Evolutionary conservation across 805 yeast genomes (phyloP).

Genomic region (Kodamaea kaohsiungensis): DNA sequence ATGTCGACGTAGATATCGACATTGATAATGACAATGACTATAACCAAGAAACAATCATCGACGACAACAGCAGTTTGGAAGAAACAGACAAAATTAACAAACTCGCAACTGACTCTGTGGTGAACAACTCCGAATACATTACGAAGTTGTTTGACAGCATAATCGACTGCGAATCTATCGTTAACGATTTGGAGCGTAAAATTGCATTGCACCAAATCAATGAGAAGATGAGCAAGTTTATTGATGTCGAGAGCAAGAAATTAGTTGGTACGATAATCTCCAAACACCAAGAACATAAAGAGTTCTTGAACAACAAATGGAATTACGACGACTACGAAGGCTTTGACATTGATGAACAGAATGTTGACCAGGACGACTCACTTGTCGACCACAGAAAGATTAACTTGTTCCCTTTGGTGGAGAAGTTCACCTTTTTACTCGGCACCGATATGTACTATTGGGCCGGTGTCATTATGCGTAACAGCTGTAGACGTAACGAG

Average conservation of each 20-base stretch:
- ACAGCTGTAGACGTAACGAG: slow-evolving; percentile 91
- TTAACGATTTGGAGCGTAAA: slow-evolving; percentile 35
- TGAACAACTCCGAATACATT: slow-evolving; percentile 20
- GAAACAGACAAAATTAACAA: slow-evolving; percentile 8
- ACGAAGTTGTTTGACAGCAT: slow-evolving; percentile 35
- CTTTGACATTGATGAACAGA: slow-evolving; percentile 40
- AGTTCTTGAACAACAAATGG: slow-evolving; percentile 36
- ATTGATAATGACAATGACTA: slow-evolving; percentile 18
- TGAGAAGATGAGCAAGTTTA: slow-evolving; percentile 31
- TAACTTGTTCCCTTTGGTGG: slow-evolving; percentile 88
- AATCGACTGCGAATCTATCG: slow-evolving; percentile 34
- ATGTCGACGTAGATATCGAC: slow-evolving; percentile 23
- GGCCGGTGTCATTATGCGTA: slow-evolving; percentile 98
- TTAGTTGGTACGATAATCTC: slow-evolving; percentile 33
- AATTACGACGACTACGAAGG: slow-evolving; percentile 40
- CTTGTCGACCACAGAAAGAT: slow-evolving; percentile 49
- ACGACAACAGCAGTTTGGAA: slow-evolving; percentile 5
- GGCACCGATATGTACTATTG: slow-evolving; percentile 87
- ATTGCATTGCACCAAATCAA: slow-evolving; percentile 32
- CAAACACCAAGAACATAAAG: slow-evolving; percentile 34
- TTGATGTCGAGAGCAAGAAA: slow-evolving; percentile 34
- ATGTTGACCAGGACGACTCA: slow-evolving; percentile 39
- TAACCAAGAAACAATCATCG: slow-evolving; percentile 13
- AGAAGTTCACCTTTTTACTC: slow-evolving; percentile 74
- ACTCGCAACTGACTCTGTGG: neutral